Conservation (phyloP, 2,329 filamentous ascomycete genomes). For the Xylariaceae sp. region DNA sequence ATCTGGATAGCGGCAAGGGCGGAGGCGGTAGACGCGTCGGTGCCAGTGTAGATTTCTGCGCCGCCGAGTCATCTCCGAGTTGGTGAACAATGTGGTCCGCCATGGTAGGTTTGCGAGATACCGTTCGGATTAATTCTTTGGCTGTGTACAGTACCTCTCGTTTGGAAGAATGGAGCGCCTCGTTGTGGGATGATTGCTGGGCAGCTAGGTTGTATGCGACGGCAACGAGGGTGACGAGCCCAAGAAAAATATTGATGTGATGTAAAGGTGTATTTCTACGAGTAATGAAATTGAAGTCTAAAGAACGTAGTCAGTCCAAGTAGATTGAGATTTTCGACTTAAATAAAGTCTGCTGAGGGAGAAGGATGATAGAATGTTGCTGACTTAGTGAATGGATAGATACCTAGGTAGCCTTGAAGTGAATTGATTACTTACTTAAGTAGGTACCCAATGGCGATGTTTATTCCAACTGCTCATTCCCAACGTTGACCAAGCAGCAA, state of each 20-base stretch:
- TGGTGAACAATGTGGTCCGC: conserved; percentile 9
- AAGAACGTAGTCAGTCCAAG: not conserved
- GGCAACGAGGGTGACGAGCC: too few relatives aligned
- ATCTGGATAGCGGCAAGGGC: conserved; percentile 1
- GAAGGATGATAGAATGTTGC: not conserved
- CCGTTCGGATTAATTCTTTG: too few relatives aligned
- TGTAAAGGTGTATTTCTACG: not conserved
- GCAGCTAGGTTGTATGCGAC: not conserved
- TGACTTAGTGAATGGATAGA: not conserved
- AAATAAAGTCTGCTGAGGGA: not conserved
- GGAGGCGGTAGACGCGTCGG: not conserved
- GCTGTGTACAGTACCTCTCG: too few relatives aligned
- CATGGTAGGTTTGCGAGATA: not conserved
- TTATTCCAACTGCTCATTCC: too few relatives aligned
- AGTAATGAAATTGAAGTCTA: not conserved
- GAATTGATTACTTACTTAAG: too few relatives aligned
- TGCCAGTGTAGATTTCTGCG: not conserved
- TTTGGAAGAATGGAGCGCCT: not conserved
- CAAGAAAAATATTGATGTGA: not conserved
- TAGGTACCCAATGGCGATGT: too few relatives aligned
- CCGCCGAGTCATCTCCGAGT: conserved; percentile 9
- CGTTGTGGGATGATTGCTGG: not conserved
- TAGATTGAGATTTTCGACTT: not conserved
- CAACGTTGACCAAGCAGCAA: not conserved
- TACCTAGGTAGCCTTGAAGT: too few relatives aligned